Evolutionary conservation across 1,284 basidiomycete species (phyloP).

Genomic region (Ustilago nuda): DNA sequence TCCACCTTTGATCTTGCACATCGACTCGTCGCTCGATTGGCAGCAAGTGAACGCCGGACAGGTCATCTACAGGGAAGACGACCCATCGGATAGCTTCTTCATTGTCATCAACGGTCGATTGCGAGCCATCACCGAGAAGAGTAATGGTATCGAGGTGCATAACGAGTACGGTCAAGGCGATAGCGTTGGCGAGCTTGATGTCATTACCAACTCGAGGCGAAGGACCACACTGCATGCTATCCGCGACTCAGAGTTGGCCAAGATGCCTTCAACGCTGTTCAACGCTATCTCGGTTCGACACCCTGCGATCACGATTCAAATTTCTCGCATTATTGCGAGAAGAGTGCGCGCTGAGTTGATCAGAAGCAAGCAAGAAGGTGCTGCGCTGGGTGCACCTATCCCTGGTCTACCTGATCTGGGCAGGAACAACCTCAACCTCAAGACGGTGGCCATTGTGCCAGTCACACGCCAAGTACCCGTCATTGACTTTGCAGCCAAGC

Average conservation of each 20-base stretch:
- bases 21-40: constrained; percentile 97
- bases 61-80: constrained; percentile 89
- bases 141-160: constrained; percentile 79
- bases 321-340: constrained; percentile 91
- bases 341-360: constrained; percentile 84
- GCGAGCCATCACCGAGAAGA: constrained; percentile 77
- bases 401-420: constrained; percentile 71
- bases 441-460: constrained; percentile 85
- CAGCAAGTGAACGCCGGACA: constrained; percentile 94
- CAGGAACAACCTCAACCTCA: constrained; percentile 88
- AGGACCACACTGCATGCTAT: constrained; percentile 95
- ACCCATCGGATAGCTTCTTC: constrained; percentile 92
- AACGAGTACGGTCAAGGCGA: constrained; percentile 93
- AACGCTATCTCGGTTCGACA: constrained; percentile 86
- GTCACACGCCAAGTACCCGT: constrained; percentile 72
- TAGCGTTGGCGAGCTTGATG: constrained; percentile 85
- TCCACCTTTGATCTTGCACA: constrained; percentile 93
- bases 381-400: constrained; percentile 52
- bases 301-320: constrained; percentile 94
- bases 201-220: constrained; percentile 90
- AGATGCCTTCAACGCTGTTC: constrained; percentile 97
- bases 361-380: constrained; percentile 45
- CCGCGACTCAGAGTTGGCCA: constrained; percentile 95
- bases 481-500: constrained; percentile 63
- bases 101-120: constrained; percentile 96